Conservation (phyloP, 192 early-diverging fungal species). For the Backusella liffmaniae region DNA sequence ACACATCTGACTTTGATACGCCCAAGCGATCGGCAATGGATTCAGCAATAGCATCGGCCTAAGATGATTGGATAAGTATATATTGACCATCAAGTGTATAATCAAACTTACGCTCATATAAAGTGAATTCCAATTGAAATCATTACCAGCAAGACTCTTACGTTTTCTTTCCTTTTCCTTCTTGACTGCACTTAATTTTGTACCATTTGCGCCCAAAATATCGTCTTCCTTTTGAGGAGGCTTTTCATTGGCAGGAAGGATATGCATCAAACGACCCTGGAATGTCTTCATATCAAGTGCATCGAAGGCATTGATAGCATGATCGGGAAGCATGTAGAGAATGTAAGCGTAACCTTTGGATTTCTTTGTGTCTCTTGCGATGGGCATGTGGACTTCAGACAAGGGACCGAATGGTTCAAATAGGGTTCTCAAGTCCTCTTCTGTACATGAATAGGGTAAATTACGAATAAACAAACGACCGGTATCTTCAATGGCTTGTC, state of each 20-base stretch:
- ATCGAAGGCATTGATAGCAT: constrained; percentile 88
- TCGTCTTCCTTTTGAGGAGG: constrained; percentile 57
- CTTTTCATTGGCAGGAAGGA: constrained; percentile 89
- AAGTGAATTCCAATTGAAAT: constrained; percentile 95
- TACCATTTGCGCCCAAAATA: constrained; percentile 46
- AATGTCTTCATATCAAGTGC: constrained; percentile 83
- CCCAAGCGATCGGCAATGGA: constrained; percentile 93
- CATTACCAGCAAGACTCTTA: constrained; percentile 74
- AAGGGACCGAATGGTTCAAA: constrained; percentile 91
- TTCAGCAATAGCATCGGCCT: constrained; percentile 91
- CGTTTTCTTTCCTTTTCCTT: constrained; percentile 78
- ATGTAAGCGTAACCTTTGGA: constrained; percentile 94
- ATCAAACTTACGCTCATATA: constrained; percentile 82
- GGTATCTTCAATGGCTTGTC: constrained; percentile 85
- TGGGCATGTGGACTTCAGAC: constrained; percentile 93
- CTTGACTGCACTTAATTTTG: constrained; percentile 69
- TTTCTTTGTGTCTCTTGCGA: constrained; percentile 88
- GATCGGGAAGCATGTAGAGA: constrained; percentile 86
- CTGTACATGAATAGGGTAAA: constrained; percentile 86
- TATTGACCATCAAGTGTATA: not conserved
- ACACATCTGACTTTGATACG: constrained; percentile 88
- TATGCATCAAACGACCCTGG: constrained; percentile 88
- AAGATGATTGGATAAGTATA: constrained; percentile 9
- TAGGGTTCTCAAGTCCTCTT: constrained; percentile 77
- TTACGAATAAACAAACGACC: constrained; percentile 95